Percentiles rank a stretch among this genome's conserved stretches.
phyloP scores from a whole-genome alignment of 257 asterid species.

The Nicotiana obtusifolia region DNA sequence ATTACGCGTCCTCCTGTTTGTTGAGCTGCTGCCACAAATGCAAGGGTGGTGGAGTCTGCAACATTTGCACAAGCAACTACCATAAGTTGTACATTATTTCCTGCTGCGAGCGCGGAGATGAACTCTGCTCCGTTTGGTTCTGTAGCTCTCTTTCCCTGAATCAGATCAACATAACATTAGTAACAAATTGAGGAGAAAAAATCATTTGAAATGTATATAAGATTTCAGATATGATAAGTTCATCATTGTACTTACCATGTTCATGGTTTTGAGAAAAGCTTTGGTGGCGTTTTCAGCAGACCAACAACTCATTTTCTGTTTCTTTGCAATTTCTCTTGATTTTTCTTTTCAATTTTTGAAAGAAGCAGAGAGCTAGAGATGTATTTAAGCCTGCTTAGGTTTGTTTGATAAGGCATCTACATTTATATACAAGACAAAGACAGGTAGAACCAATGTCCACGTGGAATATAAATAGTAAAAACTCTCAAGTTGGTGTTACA shows the following conservation, averaged over 20 bases:
- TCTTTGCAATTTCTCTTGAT: not conserved
- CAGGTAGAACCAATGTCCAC: not conserved
- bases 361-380: constrained; percentile 10
- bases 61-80: constrained; percentile 51
- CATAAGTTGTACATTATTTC: constrained; percentile 61
- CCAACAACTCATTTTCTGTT: constrained; percentile 58
- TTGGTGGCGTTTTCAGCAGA: constrained; percentile 93
- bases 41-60: constrained; percentile 58
- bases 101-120: constrained; percentile 87
- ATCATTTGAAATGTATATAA: not conserved
- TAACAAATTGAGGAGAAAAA: not conserved
- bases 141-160: constrained; percentile 51
- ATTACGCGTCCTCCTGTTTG: constrained; percentile 72
- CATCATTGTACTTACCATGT: constrained; percentile 43
- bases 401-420: not conserved
- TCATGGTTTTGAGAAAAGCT: constrained; percentile 74
- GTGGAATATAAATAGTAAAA: not conserved
- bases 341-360: not conserved
- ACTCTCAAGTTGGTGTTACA: not conserved
- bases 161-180: not conserved
- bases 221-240: not conserved
- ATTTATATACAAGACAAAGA: constrained; percentile 10
- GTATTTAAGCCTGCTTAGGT: not conserved
- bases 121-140: constrained; percentile 77
- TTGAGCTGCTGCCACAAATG: constrained; percentile 71